Conservation (phyloP, 805 yeast genomes). For the Blastobotrys mokoenaii region DNA sequence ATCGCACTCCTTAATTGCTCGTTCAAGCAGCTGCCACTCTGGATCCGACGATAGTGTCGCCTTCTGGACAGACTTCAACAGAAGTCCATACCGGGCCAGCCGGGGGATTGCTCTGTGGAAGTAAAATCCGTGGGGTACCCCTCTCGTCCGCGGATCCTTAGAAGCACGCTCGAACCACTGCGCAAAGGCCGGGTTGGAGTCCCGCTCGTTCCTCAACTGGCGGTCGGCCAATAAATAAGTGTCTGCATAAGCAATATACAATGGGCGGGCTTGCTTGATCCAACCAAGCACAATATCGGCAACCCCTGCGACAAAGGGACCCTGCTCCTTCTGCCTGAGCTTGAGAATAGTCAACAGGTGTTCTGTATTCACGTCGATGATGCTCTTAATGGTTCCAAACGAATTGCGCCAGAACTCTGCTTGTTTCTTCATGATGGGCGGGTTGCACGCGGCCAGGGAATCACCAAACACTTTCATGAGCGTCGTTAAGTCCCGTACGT, state of each 20-base stretch:
- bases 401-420: conserved; percentile 54
- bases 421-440: conserved; percentile 40
- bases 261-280: conserved; percentile 47
- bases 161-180: conserved; percentile 50
- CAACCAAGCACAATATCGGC: conserved; percentile 58
- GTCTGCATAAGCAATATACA: conserved; percentile 53
- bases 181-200: conserved; percentile 38
- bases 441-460: conserved; percentile 28
- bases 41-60: conserved; percentile 39
- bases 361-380: conserved; percentile 48
- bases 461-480: conserved; percentile 52
- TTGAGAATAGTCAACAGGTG: conserved; percentile 51
- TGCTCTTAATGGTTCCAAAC: conserved; percentile 45
- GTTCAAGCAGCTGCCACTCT: conserved; percentile 43
- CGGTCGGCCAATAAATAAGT: conserved; percentile 28
- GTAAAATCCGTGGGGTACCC: conserved; percentile 35
- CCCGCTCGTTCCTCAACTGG: conserved; percentile 37
- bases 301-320: conserved; percentile 56
- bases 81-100: conserved; percentile 51
- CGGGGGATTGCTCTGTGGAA: conserved; percentile 50
- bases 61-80: conserved; percentile 50
- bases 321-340: conserved; percentile 48
- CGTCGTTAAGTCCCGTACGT: conserved; percentile 56
- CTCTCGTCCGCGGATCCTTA: conserved; percentile 37
- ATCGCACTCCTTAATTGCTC: conserved; percentile 48